A percentile compares a stretch with the other conserved stretches of the same genome.
phyloP scores from a whole-genome alignment of 257 asterid genomes.

The Leonotis leonurus region DNA sequence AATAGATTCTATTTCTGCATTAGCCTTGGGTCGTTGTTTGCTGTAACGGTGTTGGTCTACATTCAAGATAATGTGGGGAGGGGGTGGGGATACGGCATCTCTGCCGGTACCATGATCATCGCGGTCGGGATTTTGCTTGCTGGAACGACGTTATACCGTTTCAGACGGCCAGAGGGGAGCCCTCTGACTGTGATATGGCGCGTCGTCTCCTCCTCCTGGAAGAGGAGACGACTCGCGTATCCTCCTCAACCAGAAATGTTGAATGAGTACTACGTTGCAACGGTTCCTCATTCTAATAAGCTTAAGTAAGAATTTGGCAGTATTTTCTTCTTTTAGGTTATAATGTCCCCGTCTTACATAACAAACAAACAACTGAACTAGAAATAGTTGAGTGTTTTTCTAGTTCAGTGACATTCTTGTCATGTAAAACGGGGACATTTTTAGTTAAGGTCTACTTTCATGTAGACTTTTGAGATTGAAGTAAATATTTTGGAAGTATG shows the following conservation, averaged over 20 bases:
- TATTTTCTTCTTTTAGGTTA: not conserved
- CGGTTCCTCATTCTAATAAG: slow-evolving; percentile 43
- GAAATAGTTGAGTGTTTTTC: no score
- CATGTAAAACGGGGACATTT: not conserved
- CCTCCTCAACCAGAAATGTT: slow-evolving; percentile 39
- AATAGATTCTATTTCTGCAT: slow-evolving; percentile 78
- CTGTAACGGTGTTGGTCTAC: slow-evolving; percentile 75
- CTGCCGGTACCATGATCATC: slow-evolving; percentile 66
- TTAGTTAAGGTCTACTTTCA: not conserved
- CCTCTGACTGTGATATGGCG: slow-evolving; percentile 73
- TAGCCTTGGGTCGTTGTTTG: slow-evolving; percentile 72
- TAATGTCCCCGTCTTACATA: not conserved
- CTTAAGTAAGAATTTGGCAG: slow-evolving; percentile 34
- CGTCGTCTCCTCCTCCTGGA: slow-evolving; percentile 51
- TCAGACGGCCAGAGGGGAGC: slow-evolving; percentile 65
- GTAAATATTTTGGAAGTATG: not conserved
- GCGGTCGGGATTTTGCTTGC: slow-evolving; percentile 43
- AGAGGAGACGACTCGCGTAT: slow-evolving; percentile 37
- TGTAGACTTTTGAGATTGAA: not conserved
- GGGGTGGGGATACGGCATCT: slow-evolving; percentile 79
- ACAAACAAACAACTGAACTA: not conserved
- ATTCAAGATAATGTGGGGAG: slow-evolving; percentile 81
- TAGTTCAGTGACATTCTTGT: not conserved
- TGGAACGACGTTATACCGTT: slow-evolving; percentile 55
- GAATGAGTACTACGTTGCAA: slow-evolving; percentile 48